Evolutionary conservation across 2,329 filamentous ascomycete species (phyloP), one percentile per base, ranked within the genome.

Genomic region (Fusarium sororula): DNA sequence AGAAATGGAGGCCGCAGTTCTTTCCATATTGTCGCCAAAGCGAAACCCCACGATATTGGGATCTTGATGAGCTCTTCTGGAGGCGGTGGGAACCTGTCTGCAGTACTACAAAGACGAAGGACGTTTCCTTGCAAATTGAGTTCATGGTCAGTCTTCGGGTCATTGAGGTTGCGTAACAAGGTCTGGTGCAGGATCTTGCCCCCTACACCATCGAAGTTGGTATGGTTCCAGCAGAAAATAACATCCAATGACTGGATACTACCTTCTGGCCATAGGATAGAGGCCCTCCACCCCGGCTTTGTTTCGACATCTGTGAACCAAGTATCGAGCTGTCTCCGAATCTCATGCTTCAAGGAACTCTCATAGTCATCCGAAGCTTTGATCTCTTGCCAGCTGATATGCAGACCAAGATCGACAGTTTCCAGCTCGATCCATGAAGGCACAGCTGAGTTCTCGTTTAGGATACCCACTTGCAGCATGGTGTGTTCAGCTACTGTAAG

Each of bases 101-200:
- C 44, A 18, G 68, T 51, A 8, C 72, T 57, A 20, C 70, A 28
- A 7, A 78, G 66, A 1, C 65, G 41, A 28, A 63, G 59, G 11
- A 65, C 42, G 10, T 61, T 45, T 20, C 65, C 35, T 9, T 37
- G n/a, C 7, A 75, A 45, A 22, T 32, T 24, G 22, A 54, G 26
- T 35, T 59, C 38, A 20, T 56, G 24, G 7, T 41, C 39, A 30
- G 55, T 32, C 9, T 44, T 55, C 13, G 45, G 32, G 7, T 61
- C 37, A 38, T 80, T 79, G 48, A 82, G 79, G 38, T 77, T 74
- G 12, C 68, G 65, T 9, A 81, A 53, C 13, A 82, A 55, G 22
- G 71, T 76, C 53, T 75, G 56, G 45, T 82, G 80, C n/a, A 82
- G 79, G 8, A 81, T 73, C 58, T 80, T 81, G 45, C 73, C 78